These are phyloP conservation scores for Epicoccum nigrum DNA, from an alignment of 2,329 filamentous ascomycete genomes.

Conservation along the genomic window DNA sequence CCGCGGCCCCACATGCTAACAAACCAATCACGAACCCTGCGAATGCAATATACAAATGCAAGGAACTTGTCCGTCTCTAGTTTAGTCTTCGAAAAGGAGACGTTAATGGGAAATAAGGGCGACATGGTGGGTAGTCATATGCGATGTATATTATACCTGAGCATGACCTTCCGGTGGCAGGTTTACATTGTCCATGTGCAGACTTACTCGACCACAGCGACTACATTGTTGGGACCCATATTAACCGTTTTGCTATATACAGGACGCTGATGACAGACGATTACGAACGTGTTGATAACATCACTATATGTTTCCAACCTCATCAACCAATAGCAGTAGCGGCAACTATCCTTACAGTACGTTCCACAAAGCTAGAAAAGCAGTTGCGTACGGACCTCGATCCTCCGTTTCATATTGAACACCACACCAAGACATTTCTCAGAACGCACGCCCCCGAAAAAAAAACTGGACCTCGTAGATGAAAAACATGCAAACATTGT, in stretches of 20 bases:
- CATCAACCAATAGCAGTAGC: background rate
- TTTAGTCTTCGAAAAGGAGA: no score
- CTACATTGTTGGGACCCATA: background rate
- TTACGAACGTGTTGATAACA: background rate
- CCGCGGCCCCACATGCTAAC: background rate
- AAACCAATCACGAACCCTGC: background rate
- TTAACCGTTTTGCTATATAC: background rate
- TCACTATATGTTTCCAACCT: background rate
- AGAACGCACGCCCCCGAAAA: background rate
- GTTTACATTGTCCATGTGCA: background rate
- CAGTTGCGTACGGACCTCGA: background rate
- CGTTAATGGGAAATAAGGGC: background rate
- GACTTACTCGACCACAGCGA: background rate
- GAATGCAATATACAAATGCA: background rate
- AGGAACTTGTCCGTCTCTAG: no score
- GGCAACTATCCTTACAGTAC: background rate
- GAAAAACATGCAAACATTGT: background rate
- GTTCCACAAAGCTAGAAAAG: background rate
- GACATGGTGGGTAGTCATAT: background rate
- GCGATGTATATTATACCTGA: background rate
- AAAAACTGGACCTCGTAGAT: background rate
- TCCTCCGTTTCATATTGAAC: background rate
- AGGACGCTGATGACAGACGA: background rate
- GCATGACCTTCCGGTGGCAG: background rate
- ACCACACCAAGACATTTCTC: background rate